These are phyloP conservation scores for Geopyxis carbonaria DNA, from an alignment of 495 filamentous ascomycete species.

Conservation along the genomic window DNA sequence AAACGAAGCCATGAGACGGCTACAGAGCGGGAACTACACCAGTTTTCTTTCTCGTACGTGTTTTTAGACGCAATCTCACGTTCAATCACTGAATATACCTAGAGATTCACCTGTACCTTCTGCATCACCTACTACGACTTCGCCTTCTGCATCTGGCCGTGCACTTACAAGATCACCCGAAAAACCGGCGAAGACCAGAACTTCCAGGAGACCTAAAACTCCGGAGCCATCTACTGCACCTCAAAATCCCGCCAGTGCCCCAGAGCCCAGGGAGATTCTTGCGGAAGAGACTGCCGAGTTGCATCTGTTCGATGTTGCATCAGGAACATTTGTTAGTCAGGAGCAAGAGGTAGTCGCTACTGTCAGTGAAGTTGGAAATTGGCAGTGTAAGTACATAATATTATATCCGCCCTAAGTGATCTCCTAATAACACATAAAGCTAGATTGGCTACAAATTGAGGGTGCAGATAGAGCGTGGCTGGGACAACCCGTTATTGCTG, in stretches of 20 bases:
- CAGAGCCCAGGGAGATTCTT: slow-evolving; percentile 55
- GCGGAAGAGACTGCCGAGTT: slow-evolving; percentile 63
- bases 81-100: slow-evolving; percentile 2
- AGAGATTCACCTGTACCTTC: slow-evolving; percentile 20
- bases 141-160: slow-evolving; percentile 4
- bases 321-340: slow-evolving; percentile 67
- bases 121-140: slow-evolving; percentile 14
- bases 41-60: slow-evolving; percentile 54
- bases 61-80: background rate
- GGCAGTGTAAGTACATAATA: slow-evolving; percentile 52
- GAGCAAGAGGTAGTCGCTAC: slow-evolving; percentile 55
- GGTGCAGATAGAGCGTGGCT: slow-evolving; percentile 71
- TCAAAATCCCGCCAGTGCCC: slow-evolving; percentile 42
- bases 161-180: background rate
- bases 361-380: slow-evolving; percentile 72
- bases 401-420: background rate
- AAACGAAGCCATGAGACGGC: slow-evolving; percentile 60
- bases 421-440: background rate
- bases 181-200: slow-evolving; percentile 15
- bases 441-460: slow-evolving; percentile 73
- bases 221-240: slow-evolving; percentile 37
- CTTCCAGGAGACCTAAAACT: slow-evolving; percentile 24
- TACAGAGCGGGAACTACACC: slow-evolving; percentile 57
- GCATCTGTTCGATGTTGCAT: slow-evolving; percentile 80
- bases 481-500: slow-evolving; percentile 64